phyloP scores from a whole-genome alignment of 305 asterid species.

The Vinca major region DNA sequence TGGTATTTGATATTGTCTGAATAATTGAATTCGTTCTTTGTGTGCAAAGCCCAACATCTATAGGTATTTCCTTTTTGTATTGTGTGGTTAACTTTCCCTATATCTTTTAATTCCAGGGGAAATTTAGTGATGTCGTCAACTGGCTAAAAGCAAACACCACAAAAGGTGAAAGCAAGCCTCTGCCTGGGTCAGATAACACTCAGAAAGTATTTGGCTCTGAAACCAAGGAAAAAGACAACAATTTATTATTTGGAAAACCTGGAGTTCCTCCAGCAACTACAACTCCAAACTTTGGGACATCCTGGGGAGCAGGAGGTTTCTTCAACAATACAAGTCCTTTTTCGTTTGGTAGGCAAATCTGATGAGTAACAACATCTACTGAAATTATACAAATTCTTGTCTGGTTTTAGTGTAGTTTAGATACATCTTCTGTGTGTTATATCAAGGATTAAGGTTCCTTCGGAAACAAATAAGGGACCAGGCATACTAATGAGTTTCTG shows the following conservation, averaged over 20 bases:
- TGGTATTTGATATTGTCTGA: background rate
- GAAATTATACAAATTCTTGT: background rate
- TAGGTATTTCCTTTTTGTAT: background rate
- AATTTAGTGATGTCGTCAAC: slow-evolving; percentile 72
- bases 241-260: slow-evolving; percentile 34
- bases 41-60: background rate
- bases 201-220: slow-evolving; percentile 34
- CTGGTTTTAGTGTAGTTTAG: background rate
- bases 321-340: slow-evolving; percentile 44
- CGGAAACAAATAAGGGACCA: background rate
- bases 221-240: slow-evolving; percentile 34
- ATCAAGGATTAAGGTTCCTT: background rate
- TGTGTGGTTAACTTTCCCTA: background rate
- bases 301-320: slow-evolving; percentile 49
- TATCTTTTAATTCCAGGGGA: slow-evolving; percentile 49
- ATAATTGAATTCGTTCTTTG: background rate
- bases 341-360: slow-evolving; percentile 60
- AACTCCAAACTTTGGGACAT: slow-evolving; percentile 41
- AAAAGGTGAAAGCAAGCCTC: slow-evolving; percentile 37
- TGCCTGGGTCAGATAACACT: slow-evolving; percentile 31
- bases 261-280: slow-evolving; percentile 39
- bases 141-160: slow-evolving; percentile 69
- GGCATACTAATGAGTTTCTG: background rate
- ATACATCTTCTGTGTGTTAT: background rate
- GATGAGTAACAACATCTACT: background rate